Evolutionary conservation across 1,284 basidiomycete genomes (phyloP).

Genomic region (Pisolithus thermaeus): DNA sequence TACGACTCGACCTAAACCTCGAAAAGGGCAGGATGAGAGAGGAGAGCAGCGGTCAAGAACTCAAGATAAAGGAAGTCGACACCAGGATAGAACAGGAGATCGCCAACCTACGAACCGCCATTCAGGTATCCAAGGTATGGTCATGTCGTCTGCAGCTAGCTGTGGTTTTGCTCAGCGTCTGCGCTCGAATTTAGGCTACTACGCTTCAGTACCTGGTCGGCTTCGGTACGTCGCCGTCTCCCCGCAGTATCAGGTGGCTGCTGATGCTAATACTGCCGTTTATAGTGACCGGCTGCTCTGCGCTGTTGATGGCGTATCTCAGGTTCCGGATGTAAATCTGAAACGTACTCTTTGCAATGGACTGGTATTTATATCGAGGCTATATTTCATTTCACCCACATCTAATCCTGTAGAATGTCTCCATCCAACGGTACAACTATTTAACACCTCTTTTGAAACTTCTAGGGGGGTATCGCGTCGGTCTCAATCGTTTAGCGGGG

Average conservation of each 20-base stretch:
- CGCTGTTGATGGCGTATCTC: conserved; percentile 80
- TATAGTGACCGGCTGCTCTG: conserved; percentile 81
- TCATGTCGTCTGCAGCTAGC: not conserved
- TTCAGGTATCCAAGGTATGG: conserved; percentile 85
- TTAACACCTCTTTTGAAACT: not conserved
- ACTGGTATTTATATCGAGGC: no score
- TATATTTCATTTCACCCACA: not conserved
- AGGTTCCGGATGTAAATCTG: conserved; percentile 48
- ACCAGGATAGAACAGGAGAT: conserved; percentile 98
- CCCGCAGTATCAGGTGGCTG: not conserved
- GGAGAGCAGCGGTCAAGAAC: conserved; percentile 87
- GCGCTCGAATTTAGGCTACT: conserved; percentile 50
- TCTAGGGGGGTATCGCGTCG: conserved; percentile 1
- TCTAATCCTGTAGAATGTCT: not conserved
- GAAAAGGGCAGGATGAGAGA: conserved; percentile 97
- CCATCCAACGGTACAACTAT: not conserved
- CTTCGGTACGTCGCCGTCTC: conserved; percentile 51
- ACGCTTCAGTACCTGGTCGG: conserved; percentile 81
- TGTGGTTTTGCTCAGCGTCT: conserved; percentile 1
- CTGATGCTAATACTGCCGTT: conserved; percentile 10
- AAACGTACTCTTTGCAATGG: not conserved
- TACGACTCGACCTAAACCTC: conserved; percentile 91
- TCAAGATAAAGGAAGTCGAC: conserved; percentile 98
- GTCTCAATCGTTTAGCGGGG: conserved; percentile 49
- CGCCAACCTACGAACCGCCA: conserved; percentile 81